Percentiles rank a stretch among this genome's conserved stretches.
phyloP scores from a whole-genome alignment of 352 stramenopile species.

The Aphanomyces euteiches region DNA sequence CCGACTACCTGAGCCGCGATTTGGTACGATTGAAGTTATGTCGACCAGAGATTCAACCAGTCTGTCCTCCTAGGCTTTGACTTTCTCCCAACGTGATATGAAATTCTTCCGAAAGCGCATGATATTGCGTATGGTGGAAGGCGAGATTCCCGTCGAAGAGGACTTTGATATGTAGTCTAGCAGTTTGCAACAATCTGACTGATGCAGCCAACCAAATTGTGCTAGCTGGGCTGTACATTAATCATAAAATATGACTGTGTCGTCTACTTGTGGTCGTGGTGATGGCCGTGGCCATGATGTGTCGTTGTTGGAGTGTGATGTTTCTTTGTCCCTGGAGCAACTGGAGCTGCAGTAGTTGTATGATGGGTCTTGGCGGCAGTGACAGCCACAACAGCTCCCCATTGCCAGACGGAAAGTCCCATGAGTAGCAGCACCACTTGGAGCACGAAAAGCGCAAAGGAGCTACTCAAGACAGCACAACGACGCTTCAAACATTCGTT shows the following conservation, averaged over 20 bases:
- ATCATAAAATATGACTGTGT: background rate
- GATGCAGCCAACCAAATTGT: too few species aligned
- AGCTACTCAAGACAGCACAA: background rate
- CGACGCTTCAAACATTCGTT: conserved; percentile 6
- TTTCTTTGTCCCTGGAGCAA: background rate
- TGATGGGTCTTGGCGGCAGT: background rate
- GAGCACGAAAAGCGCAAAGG: background rate
- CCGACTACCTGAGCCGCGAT: conserved; percentile 69
- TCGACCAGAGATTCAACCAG: background rate
- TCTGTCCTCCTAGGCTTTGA: conserved; percentile 40
- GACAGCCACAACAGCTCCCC: background rate
- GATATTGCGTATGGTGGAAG: conserved; percentile 64
- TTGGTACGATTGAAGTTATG: conserved; percentile 38
- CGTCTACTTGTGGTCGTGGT: background rate
- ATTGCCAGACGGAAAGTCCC: conserved; percentile 5
- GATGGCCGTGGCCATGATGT: background rate
- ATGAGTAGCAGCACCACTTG: background rate
- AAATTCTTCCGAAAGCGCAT: conserved; percentile 81
- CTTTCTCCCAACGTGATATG: conserved; percentile 79
- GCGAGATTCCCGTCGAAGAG: conserved; percentile 60
- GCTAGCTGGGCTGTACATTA: background rate
- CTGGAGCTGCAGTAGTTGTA: background rate
- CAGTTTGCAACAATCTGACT: too few species aligned
- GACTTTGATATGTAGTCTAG: conserved; percentile 36
- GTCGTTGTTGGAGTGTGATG: background rate